Evolutionary conservation across 192 early-diverging fungal species (phyloP).

Genomic region (Backusella psychrophila): DNA sequence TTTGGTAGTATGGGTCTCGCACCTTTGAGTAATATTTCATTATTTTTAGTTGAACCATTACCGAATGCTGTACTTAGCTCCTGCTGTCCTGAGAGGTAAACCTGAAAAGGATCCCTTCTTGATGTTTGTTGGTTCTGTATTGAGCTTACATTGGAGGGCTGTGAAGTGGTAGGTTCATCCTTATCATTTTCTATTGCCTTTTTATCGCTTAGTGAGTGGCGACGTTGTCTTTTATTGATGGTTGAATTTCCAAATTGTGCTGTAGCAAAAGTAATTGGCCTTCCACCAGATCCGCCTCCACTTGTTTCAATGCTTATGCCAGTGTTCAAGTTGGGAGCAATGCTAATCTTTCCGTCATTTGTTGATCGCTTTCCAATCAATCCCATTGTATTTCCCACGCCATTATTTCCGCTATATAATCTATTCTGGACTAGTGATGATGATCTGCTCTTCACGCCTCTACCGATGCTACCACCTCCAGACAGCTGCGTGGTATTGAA

Average conservation of each 20-base stretch:
- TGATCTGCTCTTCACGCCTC: neutral
- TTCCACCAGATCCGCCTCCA: constrained; percentile 5
- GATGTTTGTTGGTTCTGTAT: neutral
- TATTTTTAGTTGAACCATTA: neutral
- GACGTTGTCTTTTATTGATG: constrained; percentile 19
- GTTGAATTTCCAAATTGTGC: neutral
- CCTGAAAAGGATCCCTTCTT: neutral
- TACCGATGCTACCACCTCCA: neutral
- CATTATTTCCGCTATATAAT: neutral
- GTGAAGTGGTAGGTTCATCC: neutral
- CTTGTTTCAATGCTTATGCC: neutral
- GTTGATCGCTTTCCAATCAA: neutral
- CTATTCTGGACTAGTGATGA: neutral
- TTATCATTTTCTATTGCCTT: neutral
- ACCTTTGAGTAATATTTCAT: neutral
- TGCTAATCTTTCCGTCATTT: neutral
- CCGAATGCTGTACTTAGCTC: neutral
- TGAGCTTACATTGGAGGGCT: neutral
- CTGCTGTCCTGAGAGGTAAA: neutral
- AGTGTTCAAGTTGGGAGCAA: neutral
- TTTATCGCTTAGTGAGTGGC: constrained; percentile 5
- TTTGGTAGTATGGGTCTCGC: neutral
- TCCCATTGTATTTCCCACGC: neutral
- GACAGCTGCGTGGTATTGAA: neutral
- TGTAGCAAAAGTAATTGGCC: constrained; percentile 1